phyloP scores from a whole-genome alignment of 345 rosid species.

The Sonneratia caseolaris region DNA sequence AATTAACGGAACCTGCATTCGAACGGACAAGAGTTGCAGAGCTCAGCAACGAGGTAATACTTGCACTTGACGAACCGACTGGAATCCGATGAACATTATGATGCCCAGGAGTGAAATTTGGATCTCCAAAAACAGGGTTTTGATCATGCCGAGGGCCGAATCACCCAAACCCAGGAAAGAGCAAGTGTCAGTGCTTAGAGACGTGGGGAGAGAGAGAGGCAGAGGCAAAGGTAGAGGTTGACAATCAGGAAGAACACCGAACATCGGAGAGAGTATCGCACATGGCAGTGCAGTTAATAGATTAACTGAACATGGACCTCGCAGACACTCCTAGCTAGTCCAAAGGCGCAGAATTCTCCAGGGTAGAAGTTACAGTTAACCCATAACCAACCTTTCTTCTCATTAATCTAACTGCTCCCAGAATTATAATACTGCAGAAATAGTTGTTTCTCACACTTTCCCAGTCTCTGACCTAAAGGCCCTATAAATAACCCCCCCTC shows the following conservation, averaged over 20 bases:
- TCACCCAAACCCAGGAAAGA: conserved; percentile 10
- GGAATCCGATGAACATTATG: too few relatives aligned
- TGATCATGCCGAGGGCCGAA: too few relatives aligned
- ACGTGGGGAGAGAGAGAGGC: background rate
- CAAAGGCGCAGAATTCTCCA: conserved; percentile 9
- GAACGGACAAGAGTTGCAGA: too few relatives aligned
- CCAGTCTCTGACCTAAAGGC: conserved; percentile 5
- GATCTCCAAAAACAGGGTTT: too few relatives aligned
- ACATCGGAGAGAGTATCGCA: conserved; percentile 20
- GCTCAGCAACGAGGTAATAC: too few relatives aligned
- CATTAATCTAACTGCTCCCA: conserved; percentile 5
- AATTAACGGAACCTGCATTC: too few relatives aligned
- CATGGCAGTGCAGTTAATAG: conserved; percentile 25
- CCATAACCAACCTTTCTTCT: conserved; percentile 9
- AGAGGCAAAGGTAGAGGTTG: background rate
- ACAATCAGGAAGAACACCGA: conserved; percentile 4
- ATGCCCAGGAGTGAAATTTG: too few relatives aligned
- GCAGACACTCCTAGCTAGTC: conserved; percentile 9
- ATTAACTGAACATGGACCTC: conserved; percentile 35
- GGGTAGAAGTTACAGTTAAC: conserved; percentile 8
- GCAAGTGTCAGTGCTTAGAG: conserved; percentile 12
- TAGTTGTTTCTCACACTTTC: background rate
- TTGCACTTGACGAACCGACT: too few relatives aligned
- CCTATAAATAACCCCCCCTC: conserved; percentile 30
- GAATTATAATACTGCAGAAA: background rate